Conservation (phyloP, 23 red algal genomes). For the Rhodosorus marinus region DNA sequence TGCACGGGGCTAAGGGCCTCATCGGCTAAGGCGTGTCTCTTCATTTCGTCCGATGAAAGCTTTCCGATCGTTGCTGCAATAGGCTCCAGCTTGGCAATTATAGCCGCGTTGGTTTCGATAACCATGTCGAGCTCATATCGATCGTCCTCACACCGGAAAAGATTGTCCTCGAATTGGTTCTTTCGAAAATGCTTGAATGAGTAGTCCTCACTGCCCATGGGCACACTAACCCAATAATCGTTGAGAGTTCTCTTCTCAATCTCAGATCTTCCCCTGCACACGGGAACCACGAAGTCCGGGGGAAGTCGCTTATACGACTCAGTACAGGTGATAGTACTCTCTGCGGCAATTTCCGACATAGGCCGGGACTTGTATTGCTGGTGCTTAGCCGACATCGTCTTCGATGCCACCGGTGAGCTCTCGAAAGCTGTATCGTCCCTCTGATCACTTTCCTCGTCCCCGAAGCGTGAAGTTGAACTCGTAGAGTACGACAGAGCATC, state of each 20-base stretch:
- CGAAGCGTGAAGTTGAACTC: too few species aligned
- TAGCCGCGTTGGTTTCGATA: constrained; percentile 89
- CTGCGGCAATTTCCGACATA: constrained; percentile 70
- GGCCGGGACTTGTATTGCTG: constrained; percentile 16
- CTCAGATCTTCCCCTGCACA: constrained; percentile 26
- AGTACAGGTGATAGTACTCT: constrained; percentile 11
- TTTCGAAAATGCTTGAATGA: constrained; percentile 77
- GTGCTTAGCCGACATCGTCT: constrained; percentile 10
- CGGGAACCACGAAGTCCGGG: constrained; percentile 23
- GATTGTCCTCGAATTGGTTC: constrained; percentile 82
- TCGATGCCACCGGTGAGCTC: background rate
- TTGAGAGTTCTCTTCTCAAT: constrained; percentile 65
- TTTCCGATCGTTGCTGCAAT: constrained; percentile 58
- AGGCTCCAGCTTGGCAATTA: constrained; percentile 77
- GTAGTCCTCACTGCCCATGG: constrained; percentile 83
- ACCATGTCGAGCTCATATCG: constrained; percentile 98
- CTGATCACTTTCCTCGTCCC: background rate
- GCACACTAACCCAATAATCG: constrained; percentile 84
- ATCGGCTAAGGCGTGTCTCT: constrained; percentile 57
- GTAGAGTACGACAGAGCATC: background rate
- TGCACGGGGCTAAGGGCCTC: constrained; percentile 54
- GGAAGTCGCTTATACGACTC: constrained; percentile 70
- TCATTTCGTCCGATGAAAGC: constrained; percentile 55
- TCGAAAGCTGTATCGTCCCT: background rate
- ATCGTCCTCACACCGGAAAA: constrained; percentile 93